phyloP scores from a whole-genome alignment of 768 basidiomycete genomes.

The Boletus tylopilopsis region DNA sequence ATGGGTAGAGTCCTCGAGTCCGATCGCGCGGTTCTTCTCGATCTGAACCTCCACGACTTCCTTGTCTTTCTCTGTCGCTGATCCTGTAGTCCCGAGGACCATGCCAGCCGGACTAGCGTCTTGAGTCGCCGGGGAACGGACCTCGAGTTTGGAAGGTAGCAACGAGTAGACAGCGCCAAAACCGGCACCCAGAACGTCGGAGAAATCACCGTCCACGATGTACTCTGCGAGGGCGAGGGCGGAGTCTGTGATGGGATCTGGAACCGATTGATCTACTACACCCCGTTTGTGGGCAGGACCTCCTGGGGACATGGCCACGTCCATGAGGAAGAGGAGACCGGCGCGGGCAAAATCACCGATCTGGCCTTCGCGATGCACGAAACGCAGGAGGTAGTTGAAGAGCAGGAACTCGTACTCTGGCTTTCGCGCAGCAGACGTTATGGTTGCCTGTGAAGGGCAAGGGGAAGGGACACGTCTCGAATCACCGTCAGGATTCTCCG shows the following conservation, averaged over 20 bases:
- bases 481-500: conserved; percentile 4
- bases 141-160: conserved; percentile 81
- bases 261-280: conserved; percentile 20
- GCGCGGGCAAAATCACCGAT: conserved; percentile 93
- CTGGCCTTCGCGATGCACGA: conserved; percentile 89
- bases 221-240: conserved; percentile 88
- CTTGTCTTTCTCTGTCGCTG: conserved; percentile 53
- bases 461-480: conserved; percentile 47
- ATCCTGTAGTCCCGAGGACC: conserved; percentile 63
- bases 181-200: conserved; percentile 94
- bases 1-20: conserved; percentile 73
- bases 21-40: conserved; percentile 54
- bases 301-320: conserved; percentile 88
- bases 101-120: conserved; percentile 50
- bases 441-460: conserved; percentile 55
- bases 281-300: conserved; percentile 44
- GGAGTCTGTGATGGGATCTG: conserved; percentile 79
- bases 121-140: conserved; percentile 45
- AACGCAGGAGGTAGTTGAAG: conserved; percentile 93
- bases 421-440: conserved; percentile 56
- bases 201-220: conserved; percentile 95
- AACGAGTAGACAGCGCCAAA: conserved; percentile 90
- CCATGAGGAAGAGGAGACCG: conserved; percentile 91
- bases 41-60: conserved; percentile 49
- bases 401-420: conserved; percentile 93